phyloP scores from a whole-genome alignment of 2,329 filamentous ascomycete species.

The Diaporthe aspalathi region DNA sequence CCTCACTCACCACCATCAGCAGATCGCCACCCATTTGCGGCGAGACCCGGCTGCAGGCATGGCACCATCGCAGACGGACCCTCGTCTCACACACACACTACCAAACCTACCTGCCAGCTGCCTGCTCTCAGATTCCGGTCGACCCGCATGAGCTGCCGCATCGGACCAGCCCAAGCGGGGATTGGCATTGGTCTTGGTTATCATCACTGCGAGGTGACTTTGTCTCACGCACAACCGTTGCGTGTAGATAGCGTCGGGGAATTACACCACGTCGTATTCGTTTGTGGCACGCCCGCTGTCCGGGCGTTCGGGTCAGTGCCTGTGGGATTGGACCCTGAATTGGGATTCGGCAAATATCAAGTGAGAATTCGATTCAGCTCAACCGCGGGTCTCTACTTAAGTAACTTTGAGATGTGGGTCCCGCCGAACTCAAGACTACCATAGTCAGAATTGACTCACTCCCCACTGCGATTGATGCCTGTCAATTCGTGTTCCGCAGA shows the following conservation, averaged over 20 bases:
- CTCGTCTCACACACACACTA: not conserved
- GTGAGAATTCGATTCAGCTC: not conserved
- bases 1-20: constrained; percentile 26
- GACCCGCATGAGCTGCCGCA: constrained; percentile 14
- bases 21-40: constrained; percentile 22
- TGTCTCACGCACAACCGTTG: too few species aligned
- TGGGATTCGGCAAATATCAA: not conserved
- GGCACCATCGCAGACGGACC: not conserved
- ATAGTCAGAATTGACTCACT: constrained; percentile 7
- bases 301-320: constrained; percentile 13
- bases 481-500: not conserved
- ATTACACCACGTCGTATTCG: not conserved
- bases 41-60: constrained; percentile 18
- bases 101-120: too few species aligned
- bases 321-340: not conserved
- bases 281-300: not conserved
- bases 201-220: too few species aligned
- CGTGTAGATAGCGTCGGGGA: not conserved
- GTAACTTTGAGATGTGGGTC: not conserved
- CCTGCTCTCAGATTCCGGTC: constrained; percentile 10
- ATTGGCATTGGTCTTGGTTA: not conserved
- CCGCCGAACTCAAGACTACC: not conserved
- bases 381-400: not conserved
- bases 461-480: not conserved
- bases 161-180: constrained; percentile 3